Percentiles rank a stretch among this genome's conserved stretches.
Conservation (phyloP, 306 rosid genomes). For the Betula pendula region DNA sequence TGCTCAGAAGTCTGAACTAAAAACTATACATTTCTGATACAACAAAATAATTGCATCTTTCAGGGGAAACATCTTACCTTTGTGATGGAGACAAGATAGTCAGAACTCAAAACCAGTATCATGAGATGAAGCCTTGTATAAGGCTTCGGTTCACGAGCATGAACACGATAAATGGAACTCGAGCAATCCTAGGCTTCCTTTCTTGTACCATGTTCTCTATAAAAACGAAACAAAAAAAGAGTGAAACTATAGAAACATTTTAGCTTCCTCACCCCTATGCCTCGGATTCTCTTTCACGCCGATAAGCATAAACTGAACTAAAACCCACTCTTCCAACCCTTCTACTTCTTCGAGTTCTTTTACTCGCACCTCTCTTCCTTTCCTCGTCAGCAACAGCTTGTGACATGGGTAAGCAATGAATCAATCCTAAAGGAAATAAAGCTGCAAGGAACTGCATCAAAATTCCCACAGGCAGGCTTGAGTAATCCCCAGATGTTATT, state of each 20-base stretch:
- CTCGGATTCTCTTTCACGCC: constrained; percentile 69
- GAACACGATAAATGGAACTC: not conserved
- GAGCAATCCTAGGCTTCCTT: not conserved
- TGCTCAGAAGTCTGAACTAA: not conserved
- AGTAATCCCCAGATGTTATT: constrained; percentile 59
- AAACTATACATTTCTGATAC: not conserved
- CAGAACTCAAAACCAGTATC: not conserved
- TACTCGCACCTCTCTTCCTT: constrained; percentile 50
- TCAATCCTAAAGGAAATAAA: constrained; percentile 59
- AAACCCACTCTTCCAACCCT: constrained; percentile 69
- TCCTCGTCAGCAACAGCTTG: constrained; percentile 40
- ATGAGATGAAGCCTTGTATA: not conserved
- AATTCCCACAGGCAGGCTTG: constrained; percentile 65
- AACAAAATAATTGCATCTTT: not conserved
- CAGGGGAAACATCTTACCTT: not conserved
- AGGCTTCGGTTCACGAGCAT: not conserved
- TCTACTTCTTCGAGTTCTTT: constrained; percentile 61
- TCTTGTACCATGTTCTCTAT: constrained; percentile 19
- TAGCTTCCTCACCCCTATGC: constrained; percentile 33
- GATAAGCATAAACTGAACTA: constrained; percentile 47
- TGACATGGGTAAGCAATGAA: constrained; percentile 48
- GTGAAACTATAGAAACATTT: not conserved
- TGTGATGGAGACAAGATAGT: not conserved
- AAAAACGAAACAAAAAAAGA: not conserved
- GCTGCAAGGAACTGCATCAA: constrained; percentile 69